Evolutionary conservation across 2,329 filamentous ascomycete species (phyloP), one percentile per base, ranked within the genome.

Genomic region (Scytalidium sp.): DNA sequence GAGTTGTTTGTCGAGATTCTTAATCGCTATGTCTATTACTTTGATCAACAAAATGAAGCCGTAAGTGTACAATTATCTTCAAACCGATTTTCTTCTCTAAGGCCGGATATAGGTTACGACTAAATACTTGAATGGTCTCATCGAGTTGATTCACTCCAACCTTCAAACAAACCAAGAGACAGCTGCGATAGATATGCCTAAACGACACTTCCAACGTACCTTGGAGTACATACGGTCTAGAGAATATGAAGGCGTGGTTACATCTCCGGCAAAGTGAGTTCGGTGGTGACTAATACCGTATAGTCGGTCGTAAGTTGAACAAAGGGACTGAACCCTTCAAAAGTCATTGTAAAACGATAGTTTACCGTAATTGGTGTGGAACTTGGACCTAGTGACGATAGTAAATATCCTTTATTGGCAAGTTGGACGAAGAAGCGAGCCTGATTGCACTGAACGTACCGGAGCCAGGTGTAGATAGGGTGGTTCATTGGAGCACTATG

Each of bases 21-120:
- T 49, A 97, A 99, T 69, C 85, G 94, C 69, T 99, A 99, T 67
- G 92, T 97, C 47, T 99, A 99, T 70, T 99, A 97, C 75, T 99
- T 97, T 73, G 94, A 99, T 70, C 93, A 99, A 69, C 90, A 96
- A 67, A 99, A 99, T 70, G 94, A 99, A 72, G 92, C 92, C 58
- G 94, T 82, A 69, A 71, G 78, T 69, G 19, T n/a, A 11, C 29
- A 21, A 19, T 39, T 22, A 43, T 43, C 17, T 39, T 17, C 3
- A 40, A n/a, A 29, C 13, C 40, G 25, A 43, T 39, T 6, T 9
- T 52, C 11, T 29, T n/a, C n/a, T n/a, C 48, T 61, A 55, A 63
- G 47, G 7, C 4, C 27, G 6, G 40, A 40, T 47, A 23, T 29
- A 83, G 80, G 79, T 99, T 36, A 99, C 94, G 4, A 97, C 88